phyloP scores from a whole-genome alignment of 257 asterid genomes.

The Scutellaria baicalensis region DNA sequence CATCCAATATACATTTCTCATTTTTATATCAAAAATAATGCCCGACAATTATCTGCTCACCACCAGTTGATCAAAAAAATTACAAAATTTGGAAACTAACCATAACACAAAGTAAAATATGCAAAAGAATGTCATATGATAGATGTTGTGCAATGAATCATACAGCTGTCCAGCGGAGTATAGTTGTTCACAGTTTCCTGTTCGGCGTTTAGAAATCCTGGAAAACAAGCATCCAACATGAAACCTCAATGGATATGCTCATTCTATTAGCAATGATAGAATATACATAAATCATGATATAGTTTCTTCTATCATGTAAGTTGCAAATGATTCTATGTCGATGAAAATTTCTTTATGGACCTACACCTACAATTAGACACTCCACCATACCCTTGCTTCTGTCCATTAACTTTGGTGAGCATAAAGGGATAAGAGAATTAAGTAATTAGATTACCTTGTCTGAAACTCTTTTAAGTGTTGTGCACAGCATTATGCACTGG shows the following conservation, averaged over 20 bases:
- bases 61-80: neutral
- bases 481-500: neutral
- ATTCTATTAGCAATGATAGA: neutral
- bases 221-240: slow-evolving; percentile 21
- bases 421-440: too few species aligned
- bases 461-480: slow-evolving; percentile 6
- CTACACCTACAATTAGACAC: too few species aligned
- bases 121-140: slow-evolving; percentile 14
- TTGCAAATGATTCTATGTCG: too few species aligned
- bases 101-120: neutral
- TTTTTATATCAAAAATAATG: neutral
- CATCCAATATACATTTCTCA: slow-evolving; percentile 3
- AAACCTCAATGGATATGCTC: neutral
- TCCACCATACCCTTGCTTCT: too few species aligned
- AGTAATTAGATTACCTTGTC: slow-evolving; percentile 15
- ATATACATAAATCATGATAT: neutral
- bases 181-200: slow-evolving; percentile 13
- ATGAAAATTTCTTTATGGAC: too few species aligned
- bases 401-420: too few species aligned
- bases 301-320: neutral
- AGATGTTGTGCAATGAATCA: neutral
- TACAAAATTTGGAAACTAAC: slow-evolving; percentile 8
- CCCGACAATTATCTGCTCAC: neutral
- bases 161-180: slow-evolving; percentile 8
- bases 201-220: neutral